Evolutionary conservation across 257 asterid species (phyloP), one percentile per base, ranked within the genome.

Genomic region (Rhazya stricta): DNA sequence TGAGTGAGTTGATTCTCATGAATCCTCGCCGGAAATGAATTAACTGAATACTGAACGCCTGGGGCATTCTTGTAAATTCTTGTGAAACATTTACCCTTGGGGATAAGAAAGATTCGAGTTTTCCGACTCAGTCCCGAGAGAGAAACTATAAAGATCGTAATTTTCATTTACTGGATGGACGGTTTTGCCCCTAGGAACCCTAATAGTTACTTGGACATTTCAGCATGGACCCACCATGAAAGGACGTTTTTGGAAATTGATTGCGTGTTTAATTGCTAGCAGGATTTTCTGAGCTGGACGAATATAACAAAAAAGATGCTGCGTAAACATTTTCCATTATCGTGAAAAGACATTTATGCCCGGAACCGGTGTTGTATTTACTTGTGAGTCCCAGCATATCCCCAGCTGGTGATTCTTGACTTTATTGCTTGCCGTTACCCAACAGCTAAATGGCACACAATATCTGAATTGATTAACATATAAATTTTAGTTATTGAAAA

Each of bases 211-310:
- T 19, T 41, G 8, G 45, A 27, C 69, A 2, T 6, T 18, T 0
- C 12, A 18, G 2, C 18, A 41, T 6, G 74, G 68, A 4, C 12
- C 3, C 4, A 48, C 15, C 4, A 56, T 4, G 16, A 12, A 34
- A 43, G 74, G 74, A 51, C 56, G 61, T 9, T 75, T 74, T 69
- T 18, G 73, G 69, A 32, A 75, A 68, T 25, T 23, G 25, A 21
- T 37, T 45, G 75, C 60, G 82, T 45, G 58, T 57, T 67, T 74
- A 66, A 39, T 32, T 51, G 73, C 72, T 80, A 62, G 74, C 68
- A n/a, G 61, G 13, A 71, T 13, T 56, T 37, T 18, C 30, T 81
- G 81, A 78, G 81, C 81, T 78, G 87, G 78, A 73, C 67, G 73
- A 75, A 68, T 72, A 50, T 34, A 67, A 67, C 78, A 23, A 29